These are phyloP conservation scores for Acer saccharum DNA, from an alignment of 345 rosid species.

Conservation along the genomic window DNA sequence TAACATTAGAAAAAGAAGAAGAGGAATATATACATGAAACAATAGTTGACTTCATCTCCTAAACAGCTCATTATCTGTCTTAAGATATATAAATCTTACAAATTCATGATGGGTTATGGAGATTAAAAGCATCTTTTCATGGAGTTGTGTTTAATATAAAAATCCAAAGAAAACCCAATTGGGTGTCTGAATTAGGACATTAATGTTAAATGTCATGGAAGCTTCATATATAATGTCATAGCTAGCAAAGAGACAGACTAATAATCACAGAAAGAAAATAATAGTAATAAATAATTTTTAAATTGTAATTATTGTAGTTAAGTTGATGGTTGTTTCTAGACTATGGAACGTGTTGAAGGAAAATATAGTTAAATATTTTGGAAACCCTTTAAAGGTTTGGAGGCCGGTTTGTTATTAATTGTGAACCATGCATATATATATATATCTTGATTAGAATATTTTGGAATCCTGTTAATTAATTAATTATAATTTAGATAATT, in stretches of 20 bases:
- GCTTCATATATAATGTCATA: slow-evolving; percentile 26
- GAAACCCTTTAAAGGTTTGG: not conserved
- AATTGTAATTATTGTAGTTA: slow-evolving; percentile 8
- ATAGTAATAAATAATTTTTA: not conserved
- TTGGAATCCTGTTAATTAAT: not conserved
- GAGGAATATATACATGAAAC: slow-evolving; percentile 8
- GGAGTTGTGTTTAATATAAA: slow-evolving; percentile 15
- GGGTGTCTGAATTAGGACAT: slow-evolving; percentile 35
- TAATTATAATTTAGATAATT: too few species aligned
- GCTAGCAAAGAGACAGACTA: slow-evolving; percentile 20
- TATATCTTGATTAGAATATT: slow-evolving; percentile 14
- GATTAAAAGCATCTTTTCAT: slow-evolving; percentile 33
- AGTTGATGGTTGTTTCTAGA: not conserved
- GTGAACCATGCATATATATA: not conserved
- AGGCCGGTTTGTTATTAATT: not conserved
- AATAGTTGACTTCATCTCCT: slow-evolving; percentile 41
- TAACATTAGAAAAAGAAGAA: not conserved
- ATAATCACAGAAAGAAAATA: slow-evolving; percentile 2
- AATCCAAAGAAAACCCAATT: not conserved
- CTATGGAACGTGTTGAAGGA: slow-evolving; percentile 23
- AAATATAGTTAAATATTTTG: not conserved
- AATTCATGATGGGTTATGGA: slow-evolving; percentile 28
- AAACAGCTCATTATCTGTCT: slow-evolving; percentile 41
- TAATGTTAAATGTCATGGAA: slow-evolving; percentile 27
- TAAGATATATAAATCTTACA: slow-evolving; percentile 13